Conservation (phyloP, 331 rosid species). For the Spiraea crenata region DNA sequence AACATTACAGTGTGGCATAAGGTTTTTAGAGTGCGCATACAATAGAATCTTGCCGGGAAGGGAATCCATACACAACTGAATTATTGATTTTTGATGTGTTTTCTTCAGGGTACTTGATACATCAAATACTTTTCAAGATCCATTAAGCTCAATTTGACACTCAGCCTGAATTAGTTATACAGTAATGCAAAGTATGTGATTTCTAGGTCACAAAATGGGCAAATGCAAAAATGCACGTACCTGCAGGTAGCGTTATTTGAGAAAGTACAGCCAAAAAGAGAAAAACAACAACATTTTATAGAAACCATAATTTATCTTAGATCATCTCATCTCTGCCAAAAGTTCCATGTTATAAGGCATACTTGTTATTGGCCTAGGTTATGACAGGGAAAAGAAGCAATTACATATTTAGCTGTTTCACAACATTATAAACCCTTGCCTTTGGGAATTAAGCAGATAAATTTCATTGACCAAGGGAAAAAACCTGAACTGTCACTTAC, state of each 20-base stretch:
- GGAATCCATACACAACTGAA: neutral
- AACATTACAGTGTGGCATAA: neutral
- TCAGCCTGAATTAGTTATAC: neutral
- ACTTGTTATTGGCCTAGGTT: neutral
- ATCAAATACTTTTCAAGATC: neutral
- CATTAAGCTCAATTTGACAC: neutral
- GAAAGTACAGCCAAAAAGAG: neutral
- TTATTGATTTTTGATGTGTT: neutral
- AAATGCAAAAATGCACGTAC: neutral
- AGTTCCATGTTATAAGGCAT: neutral
- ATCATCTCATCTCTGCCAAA: neutral
- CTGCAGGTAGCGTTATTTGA: neutral
- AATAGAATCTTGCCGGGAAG: constrained; percentile 2
- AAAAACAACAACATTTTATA: neutral
- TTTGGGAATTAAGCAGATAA: neutral
- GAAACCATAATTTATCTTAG: neutral
- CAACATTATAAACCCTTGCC: neutral
- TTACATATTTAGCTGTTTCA: neutral
- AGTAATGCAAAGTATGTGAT: neutral
- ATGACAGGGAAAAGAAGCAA: neutral
- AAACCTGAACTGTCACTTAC: constrained; percentile 46
- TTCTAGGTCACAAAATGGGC: neutral
- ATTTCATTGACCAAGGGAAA: neutral
- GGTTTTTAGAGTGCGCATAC: neutral
- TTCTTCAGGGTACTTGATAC: neutral